These are phyloP conservation scores for Solanum chacoense DNA, from an alignment of 305 asterid species.

Conservation along the genomic window DNA sequence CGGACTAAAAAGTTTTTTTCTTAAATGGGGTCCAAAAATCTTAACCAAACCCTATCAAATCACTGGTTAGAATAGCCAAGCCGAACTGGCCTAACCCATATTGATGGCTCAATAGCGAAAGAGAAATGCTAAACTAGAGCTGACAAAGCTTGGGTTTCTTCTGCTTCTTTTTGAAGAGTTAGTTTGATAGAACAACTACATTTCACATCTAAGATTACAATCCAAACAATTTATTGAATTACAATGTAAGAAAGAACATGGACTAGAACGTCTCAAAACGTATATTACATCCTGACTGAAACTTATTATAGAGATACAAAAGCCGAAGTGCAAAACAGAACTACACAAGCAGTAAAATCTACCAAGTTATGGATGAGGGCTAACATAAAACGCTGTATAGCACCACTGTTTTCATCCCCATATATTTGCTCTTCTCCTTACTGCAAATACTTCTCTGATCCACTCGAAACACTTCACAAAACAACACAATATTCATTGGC, in stretches of 20 bases:
- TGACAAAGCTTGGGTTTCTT: background rate
- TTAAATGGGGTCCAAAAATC: too few relatives aligned
- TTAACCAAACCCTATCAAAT: background rate
- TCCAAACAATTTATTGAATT: background rate
- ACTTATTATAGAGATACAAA: background rate
- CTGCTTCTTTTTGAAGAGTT: background rate
- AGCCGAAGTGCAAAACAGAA: background rate
- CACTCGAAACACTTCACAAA: background rate
- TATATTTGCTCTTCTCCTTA: background rate
- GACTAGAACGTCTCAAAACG: background rate
- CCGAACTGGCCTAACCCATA: background rate
- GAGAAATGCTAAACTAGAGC: background rate
- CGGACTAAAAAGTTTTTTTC: too few relatives aligned
- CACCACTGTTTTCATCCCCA: background rate
- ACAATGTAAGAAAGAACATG: background rate
- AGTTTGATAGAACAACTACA: background rate
- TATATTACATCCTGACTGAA: background rate
- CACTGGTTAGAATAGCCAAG: background rate
- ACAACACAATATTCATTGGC: background rate
- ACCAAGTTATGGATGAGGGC: background rate
- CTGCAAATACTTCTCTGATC: background rate
- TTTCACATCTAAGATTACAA: background rate
- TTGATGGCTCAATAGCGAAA: background rate
- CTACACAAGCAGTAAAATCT: background rate
- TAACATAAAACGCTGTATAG: background rate